Conservation (phyloP, 495 filamentous ascomycete species). For the Annulohypoxylon stygium region DNA sequence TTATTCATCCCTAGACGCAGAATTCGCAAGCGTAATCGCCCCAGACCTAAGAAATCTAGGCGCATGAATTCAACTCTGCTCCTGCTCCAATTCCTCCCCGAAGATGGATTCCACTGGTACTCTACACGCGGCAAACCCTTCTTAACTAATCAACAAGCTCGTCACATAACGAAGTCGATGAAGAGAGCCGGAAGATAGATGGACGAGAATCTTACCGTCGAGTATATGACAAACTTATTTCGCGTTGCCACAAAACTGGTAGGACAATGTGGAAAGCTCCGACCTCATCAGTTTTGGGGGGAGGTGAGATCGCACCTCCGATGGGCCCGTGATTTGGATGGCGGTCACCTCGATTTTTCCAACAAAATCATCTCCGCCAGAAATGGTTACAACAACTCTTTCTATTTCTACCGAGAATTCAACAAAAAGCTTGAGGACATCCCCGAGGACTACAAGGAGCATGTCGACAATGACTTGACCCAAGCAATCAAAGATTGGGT, state of each 20-base stretch:
- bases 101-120: constrained; percentile 8
- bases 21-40: too few relatives aligned
- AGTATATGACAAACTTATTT: neutral
- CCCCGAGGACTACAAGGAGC: neutral
- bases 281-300: neutral
- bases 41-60: neutral
- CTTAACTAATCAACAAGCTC: neutral
- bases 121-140: neutral
- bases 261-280: neutral
- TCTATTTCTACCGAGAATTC: neutral
- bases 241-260: neutral
- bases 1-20: neutral
- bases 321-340: neutral
- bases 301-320: neutral
- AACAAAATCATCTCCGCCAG: neutral
- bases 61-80: neutral
- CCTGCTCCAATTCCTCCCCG: neutral
- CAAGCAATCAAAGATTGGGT: neutral
- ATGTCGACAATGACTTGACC: neutral
- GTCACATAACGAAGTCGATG: neutral
- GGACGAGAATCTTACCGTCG: neutral
- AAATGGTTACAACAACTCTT: neutral
- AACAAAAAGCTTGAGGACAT: neutral
- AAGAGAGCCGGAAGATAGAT: neutral
- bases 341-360: neutral